These are phyloP conservation scores for Baorangia bicolor DNA, from an alignment of 768 basidiomycete genomes.

Conservation along the genomic window DNA sequence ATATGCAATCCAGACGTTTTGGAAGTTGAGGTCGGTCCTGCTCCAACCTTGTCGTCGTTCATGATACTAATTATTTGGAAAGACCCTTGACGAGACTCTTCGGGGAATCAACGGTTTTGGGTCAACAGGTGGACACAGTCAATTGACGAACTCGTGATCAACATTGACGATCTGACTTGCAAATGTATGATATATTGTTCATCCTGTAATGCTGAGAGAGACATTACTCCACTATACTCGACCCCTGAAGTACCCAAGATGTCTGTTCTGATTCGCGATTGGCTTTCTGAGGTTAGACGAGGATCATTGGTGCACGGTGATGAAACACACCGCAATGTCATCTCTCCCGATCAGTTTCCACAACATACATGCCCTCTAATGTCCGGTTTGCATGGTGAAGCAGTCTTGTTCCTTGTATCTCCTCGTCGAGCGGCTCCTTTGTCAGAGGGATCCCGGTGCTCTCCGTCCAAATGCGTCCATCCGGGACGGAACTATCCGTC, in stretches of 20 bases:
- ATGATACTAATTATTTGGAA: constrained; percentile 9
- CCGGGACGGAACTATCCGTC: constrained; percentile 33
- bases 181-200: constrained; percentile 5
- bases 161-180: neutral
- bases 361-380: constrained; percentile 55
- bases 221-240: no score
- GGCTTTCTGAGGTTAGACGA: neutral
- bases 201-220: neutral
- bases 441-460: constrained; percentile 36
- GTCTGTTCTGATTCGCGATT: neutral
- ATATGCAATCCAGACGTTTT: constrained; percentile 83
- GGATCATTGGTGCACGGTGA: neutral
- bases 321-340: constrained; percentile 14
- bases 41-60: neutral
- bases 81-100: constrained; percentile 84
- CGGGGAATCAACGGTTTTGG: constrained; percentile 90
- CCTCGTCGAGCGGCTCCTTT: constrained; percentile 20
- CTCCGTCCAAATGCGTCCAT: constrained; percentile 43
- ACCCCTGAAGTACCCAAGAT: neutral
- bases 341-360: constrained; percentile 44
- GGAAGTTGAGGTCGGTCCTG: constrained; percentile 69
- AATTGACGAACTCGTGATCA: constrained; percentile 33
- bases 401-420: constrained; percentile 43
- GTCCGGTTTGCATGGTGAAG: constrained; percentile 51
- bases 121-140: constrained; percentile 84